Evolutionary conservation across 805 yeast species (phyloP).

Genomic region (Middelhovenomyces tepae): DNA sequence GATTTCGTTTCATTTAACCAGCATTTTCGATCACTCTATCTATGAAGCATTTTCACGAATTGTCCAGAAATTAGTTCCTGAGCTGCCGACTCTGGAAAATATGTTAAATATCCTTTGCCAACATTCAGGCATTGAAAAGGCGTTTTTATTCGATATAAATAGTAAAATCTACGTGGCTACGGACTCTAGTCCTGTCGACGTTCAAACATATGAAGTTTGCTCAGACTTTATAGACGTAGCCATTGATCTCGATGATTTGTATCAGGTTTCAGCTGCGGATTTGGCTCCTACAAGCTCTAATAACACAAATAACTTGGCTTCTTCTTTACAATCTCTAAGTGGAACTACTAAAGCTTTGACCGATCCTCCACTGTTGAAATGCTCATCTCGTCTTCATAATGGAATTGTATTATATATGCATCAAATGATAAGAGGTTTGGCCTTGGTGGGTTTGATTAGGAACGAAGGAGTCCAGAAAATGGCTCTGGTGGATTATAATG

Average conservation of each 20-base stretch:
- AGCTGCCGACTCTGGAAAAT: constrained; percentile 79
- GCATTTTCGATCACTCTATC: constrained; percentile 91
- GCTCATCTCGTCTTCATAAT: constrained; percentile 68
- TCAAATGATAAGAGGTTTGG: constrained; percentile 89
- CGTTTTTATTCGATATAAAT: constrained; percentile 82
- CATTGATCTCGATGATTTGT: constrained; percentile 59
- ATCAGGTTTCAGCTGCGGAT: constrained; percentile 14
- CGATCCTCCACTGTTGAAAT: constrained; percentile 33
- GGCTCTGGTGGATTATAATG: constrained; percentile 81
- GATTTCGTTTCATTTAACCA: constrained; percentile 82
- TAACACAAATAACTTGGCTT: no score
- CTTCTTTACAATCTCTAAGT: not conserved
- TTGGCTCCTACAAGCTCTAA: constrained; percentile 9
- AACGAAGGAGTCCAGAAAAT: constrained; percentile 46
- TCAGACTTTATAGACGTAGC: constrained; percentile 95
- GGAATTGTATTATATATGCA: constrained; percentile 78
- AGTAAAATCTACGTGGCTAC: constrained; percentile 94
- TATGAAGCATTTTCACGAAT: constrained; percentile 93
- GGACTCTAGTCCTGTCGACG: constrained; percentile 91
- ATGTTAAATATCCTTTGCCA: constrained; percentile 81
- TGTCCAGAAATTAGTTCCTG: constrained; percentile 84
- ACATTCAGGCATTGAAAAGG: constrained; percentile 85
- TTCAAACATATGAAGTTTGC: constrained; percentile 91
- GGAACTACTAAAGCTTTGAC: not conserved
- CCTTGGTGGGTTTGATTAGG: constrained; percentile 79